These are phyloP conservation scores for Heritiera littoralis DNA, from an alignment of 345 rosid genomes.

Conservation along the genomic window DNA sequence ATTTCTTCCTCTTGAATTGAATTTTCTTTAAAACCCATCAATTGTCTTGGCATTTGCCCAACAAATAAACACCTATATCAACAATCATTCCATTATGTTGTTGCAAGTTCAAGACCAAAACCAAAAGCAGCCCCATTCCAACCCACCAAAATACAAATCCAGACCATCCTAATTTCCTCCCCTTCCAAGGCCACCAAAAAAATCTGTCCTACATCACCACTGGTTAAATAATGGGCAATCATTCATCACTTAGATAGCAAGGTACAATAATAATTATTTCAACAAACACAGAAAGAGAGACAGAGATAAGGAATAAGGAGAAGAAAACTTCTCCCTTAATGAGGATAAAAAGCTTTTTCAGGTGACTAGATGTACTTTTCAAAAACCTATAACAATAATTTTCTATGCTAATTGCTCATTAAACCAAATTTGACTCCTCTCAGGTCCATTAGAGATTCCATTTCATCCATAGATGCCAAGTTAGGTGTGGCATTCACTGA, in stretches of 20 bases:
- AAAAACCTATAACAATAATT: not conserved
- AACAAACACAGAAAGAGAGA: not conserved
- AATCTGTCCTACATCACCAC: not conserved
- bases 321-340: not conserved
- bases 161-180: not conserved
- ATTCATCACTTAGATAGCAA: not conserved
- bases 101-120: not conserved
- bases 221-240: not conserved
- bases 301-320: not conserved
- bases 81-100: not conserved
- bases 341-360: not conserved
- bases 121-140: not conserved
- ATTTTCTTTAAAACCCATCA: not conserved
- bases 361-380: not conserved
- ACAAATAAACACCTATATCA: not conserved
- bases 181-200: not conserved
- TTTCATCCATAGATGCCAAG: not conserved
- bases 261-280: not conserved
- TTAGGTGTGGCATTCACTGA: not conserved
- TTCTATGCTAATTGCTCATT: not conserved
- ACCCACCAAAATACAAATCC: not conserved
- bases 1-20: not conserved
- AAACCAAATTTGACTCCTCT: not conserved
- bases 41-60: not conserved
- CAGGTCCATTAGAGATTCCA: not conserved